Percentiles rank a stretch among this genome's conserved stretches.
Evolutionary conservation across 1,284 basidiomycete species (phyloP).

Genomic region (Melampsora occidentalis): DNA sequence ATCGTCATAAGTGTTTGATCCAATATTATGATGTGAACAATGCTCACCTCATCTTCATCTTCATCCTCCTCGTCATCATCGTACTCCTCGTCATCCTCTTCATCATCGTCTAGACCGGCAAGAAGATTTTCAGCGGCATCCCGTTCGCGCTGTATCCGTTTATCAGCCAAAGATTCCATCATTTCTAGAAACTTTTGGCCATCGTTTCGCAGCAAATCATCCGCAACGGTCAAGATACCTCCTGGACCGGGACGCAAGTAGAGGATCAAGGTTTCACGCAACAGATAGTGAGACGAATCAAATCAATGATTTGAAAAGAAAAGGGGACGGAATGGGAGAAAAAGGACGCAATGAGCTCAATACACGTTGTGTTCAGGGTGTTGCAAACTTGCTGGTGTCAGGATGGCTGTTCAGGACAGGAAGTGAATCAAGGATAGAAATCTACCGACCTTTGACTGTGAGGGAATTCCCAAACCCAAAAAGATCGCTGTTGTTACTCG

Average conservation of each 20-base stretch:
- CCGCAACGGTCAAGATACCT: slow-evolving; percentile 96
- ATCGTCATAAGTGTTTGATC: slow-evolving; percentile 51
- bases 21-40: neutral
- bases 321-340: slow-evolving; percentile 21
- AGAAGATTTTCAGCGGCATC: slow-evolving; percentile 65
- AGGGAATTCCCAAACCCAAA: slow-evolving; percentile 75
- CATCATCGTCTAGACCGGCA: slow-evolving; percentile 64
- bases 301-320: slow-evolving; percentile 10
- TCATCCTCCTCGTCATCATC: slow-evolving; percentile 59
- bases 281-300: slow-evolving; percentile 36
- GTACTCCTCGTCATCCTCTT: slow-evolving; percentile 61
- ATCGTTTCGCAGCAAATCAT: slow-evolving; percentile 96
- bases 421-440: slow-evolving; percentile 32
- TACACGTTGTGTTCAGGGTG: slow-evolving; percentile 43
- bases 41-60: slow-evolving; percentile 50
- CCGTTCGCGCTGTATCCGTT: slow-evolving; percentile 86
- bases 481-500: slow-evolving; percentile 62
- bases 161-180: slow-evolving; percentile 98
- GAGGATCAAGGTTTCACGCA: slow-evolving; percentile 47
- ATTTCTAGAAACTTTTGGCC: slow-evolving; percentile 98
- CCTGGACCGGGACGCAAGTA: slow-evolving; percentile 59
- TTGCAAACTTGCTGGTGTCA: neutral
- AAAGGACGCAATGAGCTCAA: slow-evolving; percentile 45
- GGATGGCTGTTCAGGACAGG: neutral
- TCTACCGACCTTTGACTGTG: slow-evolving; percentile 72